These are phyloP conservation scores for Mucor lusitanicus DNA, from an alignment of 371 early-diverging fungal species.

Conservation along the genomic window DNA sequence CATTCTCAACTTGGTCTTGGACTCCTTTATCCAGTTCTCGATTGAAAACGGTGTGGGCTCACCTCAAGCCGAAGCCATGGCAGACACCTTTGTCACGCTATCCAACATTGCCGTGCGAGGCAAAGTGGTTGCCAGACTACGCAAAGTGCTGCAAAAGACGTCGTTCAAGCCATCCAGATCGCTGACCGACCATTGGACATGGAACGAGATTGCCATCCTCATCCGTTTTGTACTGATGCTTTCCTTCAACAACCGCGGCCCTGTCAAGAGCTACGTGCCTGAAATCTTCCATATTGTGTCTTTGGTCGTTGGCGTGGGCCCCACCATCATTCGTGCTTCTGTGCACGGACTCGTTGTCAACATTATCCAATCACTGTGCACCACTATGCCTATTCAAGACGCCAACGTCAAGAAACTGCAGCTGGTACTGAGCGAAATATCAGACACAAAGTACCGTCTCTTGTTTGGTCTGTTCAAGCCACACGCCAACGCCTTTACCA, in stretches of 20 bases:
- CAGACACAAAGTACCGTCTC: conserved; percentile 76
- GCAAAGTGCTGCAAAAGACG: conserved; percentile 75
- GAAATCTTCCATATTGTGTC: conserved; percentile 87
- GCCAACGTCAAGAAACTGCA: conserved; percentile 63
- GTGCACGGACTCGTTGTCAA: conserved; percentile 92
- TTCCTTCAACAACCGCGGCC: conserved; percentile 84
- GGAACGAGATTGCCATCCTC: conserved; percentile 88
- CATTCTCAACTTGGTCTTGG: conserved; percentile 79
- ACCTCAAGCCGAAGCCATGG: conserved; percentile 80
- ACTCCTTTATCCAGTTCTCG: conserved; percentile 78
- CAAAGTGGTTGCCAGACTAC: conserved; percentile 77
- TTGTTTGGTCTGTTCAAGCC: conserved; percentile 81
- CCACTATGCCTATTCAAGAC: conserved; percentile 70
- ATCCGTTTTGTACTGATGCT: conserved; percentile 86
- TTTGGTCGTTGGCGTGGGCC: conserved; percentile 82
- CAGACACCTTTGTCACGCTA: conserved; percentile 84
- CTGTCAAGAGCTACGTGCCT: conserved; percentile 76
- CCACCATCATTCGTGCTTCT: conserved; percentile 83
- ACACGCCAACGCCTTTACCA: conserved; percentile 71
- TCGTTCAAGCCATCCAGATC: conserved; percentile 72
- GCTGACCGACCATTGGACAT: conserved; percentile 80
- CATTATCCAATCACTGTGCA: conserved; percentile 85
- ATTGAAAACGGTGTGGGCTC: conserved; percentile 83
- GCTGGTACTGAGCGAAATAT: conserved; percentile 65
- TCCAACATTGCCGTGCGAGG: conserved; percentile 83